Evolutionary conservation across 1,284 basidiomycete species (phyloP).

Genomic region (Sporisorium sorghi): DNA sequence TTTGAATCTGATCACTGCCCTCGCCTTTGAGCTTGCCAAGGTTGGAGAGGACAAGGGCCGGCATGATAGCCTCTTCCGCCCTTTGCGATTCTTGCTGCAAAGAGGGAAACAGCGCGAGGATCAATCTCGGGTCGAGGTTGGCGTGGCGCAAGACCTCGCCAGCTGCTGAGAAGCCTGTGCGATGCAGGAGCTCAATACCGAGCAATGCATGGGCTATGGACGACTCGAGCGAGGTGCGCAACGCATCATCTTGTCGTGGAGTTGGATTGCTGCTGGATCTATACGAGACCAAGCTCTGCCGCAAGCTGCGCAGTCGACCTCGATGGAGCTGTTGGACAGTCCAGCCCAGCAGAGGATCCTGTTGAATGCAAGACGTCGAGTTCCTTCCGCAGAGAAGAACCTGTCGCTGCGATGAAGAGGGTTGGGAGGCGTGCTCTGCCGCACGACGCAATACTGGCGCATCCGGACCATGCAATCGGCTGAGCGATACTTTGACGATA

Average conservation of each 20-base stretch:
- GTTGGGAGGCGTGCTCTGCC: conserved; percentile 3
- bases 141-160: conserved; percentile 23
- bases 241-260: background rate
- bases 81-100: background rate
- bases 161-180: conserved; percentile 45
- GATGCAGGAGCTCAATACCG: conserved; percentile 41
- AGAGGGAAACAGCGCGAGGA: conserved; percentile 39
- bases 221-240: conserved; percentile 18
- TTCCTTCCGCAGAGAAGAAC: conserved; percentile 43
- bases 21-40: conserved; percentile 13
- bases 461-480: conserved; percentile 4
- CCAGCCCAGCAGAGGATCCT: conserved; percentile 31
- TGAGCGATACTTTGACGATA: conserved; percentile 25
- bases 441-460: conserved; percentile 16
- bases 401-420: conserved; percentile 16
- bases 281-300: conserved; percentile 18
- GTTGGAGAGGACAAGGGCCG: conserved; percentile 14
- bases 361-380: conserved; percentile 29
- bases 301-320: conserved; percentile 24
- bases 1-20: conserved; percentile 9
- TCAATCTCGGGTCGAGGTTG: conserved; percentile 40
- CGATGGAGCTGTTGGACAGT: conserved; percentile 27
- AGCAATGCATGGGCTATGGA: conserved; percentile 33
- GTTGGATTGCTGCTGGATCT: background rate
- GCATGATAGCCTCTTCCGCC: conserved; percentile 32